Evolutionary conservation across 129 eudicot genomes (phyloP), one percentile per base, ranked within the genome.

Genomic region (Centaurea solstitialis): DNA sequence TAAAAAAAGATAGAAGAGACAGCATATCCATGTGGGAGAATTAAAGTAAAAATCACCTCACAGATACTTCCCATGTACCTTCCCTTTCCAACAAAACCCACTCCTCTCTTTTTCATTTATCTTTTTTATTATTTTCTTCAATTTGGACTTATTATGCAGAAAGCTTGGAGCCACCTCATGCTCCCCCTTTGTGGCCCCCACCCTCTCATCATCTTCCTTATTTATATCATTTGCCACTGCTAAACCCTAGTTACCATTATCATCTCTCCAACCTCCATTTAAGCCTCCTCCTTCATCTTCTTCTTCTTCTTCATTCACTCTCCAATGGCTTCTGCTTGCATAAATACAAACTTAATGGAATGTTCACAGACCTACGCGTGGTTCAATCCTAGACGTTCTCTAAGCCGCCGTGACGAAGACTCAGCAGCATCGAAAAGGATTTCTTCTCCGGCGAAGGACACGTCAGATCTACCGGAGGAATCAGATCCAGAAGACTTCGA

Each of bases 321-420:
- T 78, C 79, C 39, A 12, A 90, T 91, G 98, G 92, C 98, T 39
- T 93, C 98, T 30, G 98, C 94, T 74, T 93, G 97, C 85, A 72
- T 91, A 0, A 89, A 93, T 82, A 85, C 78, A n/a, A 87, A 40
- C 30, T 80, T 92, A 18, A 11, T 86, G 30, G 93, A 93, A 79
- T 65, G 78, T 40, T 79, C 93, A 22, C 85, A 80, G 68, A 76
- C 83, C 4, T 85, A 62, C 79, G 82, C 85, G 1, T 93, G 93
- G 97, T 73, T 87, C 20, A 86, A 86, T 76, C 92, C 94, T 37
- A 74, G 93, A 7, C 77, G 88, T 35, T 88, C 94, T 0, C 84
- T 82, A 9, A 76, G 85, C 69, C 82, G 89, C 28, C 23, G 82
- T 0, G 83, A 87, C 0, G 87, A 84, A 13, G 88, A 74, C 17